Evolutionary conservation across 371 early-diverging fungal species (phyloP), one percentile per base, ranked within the genome.

Genomic region (Dichotomocladium elegans): DNA sequence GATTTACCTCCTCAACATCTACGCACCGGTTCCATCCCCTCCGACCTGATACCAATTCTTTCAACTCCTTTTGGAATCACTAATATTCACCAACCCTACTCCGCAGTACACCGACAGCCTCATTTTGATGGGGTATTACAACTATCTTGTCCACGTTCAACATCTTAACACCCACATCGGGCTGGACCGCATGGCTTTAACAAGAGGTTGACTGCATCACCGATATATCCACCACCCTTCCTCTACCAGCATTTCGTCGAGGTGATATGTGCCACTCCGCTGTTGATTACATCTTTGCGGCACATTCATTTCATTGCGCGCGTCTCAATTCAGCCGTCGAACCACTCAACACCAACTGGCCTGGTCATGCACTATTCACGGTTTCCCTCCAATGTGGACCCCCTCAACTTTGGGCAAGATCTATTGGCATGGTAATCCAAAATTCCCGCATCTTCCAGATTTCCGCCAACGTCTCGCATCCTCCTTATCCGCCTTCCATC

Each of bases 221-320:
- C 7, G 40, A 14, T 31, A 27, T 11, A 41, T 40, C 12, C 2
- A 25, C 25, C 3, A 17, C 11, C 26, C 15, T 15, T 12, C 8
- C 41, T 19, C 41, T 51, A 9, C 51, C 51, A 27, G 41, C 51
- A 3, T 51, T 51, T 42, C 25, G 51, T 5, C 51, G 51, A n/a
- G 51, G 51, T 40, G 24, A 7, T 26, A 2, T 19, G n/a, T 8
- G 2, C 22, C 41, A 40, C 29, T 51, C 51, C 26, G 41, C 51
- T 1, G 24, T 51, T 15, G 51, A 51, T 28, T 51, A 26, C 27
- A 41, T 51, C 3, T 52, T 27, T 29, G 53, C 53, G 3, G 41
- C 53, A 9, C 2, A 10, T 12, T 27, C 24, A 11, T 25, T 51
- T 41, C 41, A 42, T 14, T 9, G 15, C 7, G 3, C 3, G 8